Conservation (phyloP, 176 grass and related monocot species). For the Carex kokanica region DNA sequence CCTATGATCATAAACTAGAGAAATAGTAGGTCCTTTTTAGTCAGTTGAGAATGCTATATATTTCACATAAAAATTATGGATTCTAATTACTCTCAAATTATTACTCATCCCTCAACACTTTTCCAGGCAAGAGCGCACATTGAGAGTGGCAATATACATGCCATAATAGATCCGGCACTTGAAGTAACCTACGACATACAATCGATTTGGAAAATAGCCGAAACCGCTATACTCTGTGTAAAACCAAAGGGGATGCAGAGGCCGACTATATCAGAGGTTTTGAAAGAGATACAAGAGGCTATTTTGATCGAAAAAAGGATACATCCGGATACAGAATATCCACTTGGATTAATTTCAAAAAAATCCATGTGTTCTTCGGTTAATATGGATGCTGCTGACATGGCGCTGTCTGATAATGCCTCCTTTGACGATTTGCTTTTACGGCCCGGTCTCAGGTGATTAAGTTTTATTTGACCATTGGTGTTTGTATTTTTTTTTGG, state of each 20-base stretch:
- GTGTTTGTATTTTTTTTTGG: not conserved
- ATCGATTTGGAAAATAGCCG: constrained; percentile 87
- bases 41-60: not conserved
- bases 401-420: constrained; percentile 23
- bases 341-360: constrained; percentile 33
- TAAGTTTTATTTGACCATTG: not conserved
- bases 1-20: not conserved
- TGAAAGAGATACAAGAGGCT: constrained; percentile 95
- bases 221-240: constrained; percentile 73
- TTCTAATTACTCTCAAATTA: not conserved
- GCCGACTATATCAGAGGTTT: constrained; percentile 67
- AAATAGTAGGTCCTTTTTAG: not conserved
- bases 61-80: not conserved
- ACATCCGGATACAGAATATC: constrained; percentile 23
- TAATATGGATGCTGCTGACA: constrained; percentile 24
- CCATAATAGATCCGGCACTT: constrained; percentile 53
- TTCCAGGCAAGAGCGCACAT: constrained; percentile 66
- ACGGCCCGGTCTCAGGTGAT: constrained; percentile 39
- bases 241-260: constrained; percentile 62
- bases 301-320: constrained; percentile 54
- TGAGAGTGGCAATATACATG: constrained; percentile 78
- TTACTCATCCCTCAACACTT: not conserved
- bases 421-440: constrained; percentile 48
- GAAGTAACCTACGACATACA: constrained; percentile 54
- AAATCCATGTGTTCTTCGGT: constrained; percentile 29